These are phyloP conservation scores for Eucalyptus tenuipes DNA, from an alignment of 345 rosid genomes.

Conservation along the genomic window DNA sequence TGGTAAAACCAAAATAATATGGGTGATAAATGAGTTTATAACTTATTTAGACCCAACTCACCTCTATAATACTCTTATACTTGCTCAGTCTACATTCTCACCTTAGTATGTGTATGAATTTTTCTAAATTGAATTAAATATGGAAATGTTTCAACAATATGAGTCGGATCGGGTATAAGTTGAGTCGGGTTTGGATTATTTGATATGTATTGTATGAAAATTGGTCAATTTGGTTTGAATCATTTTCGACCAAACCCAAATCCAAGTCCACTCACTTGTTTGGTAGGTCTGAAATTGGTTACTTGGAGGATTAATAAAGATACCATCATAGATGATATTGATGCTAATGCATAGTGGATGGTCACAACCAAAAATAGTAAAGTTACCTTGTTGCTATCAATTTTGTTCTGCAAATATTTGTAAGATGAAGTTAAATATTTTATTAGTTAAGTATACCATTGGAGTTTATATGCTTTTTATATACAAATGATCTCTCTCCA, in stretches of 20 bases:
- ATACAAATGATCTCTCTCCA: not conserved
- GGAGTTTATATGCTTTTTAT: not conserved
- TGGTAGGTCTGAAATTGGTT: not conserved
- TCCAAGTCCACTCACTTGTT: not conserved
- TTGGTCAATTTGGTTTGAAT: not conserved
- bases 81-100: not conserved
- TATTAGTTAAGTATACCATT: not conserved
- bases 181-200: too few species aligned
- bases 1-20: too few species aligned
- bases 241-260: not conserved
- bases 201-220: too few species aligned
- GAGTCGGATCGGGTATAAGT: not conserved
- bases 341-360: not conserved
- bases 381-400: not conserved
- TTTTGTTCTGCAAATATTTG: not conserved
- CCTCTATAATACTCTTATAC: not conserved
- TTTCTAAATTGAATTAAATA: too few species aligned
- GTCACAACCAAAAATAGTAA: not conserved
- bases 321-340: not conserved
- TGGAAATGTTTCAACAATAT: too few species aligned
- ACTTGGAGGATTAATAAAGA: not conserved
- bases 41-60: not conserved
- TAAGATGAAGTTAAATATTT: not conserved
- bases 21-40: not conserved
- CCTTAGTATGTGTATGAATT: too few species aligned